Base-by-base conservation (phyloP, 169 alveolate species). In the Neospora caninum region DNA sequence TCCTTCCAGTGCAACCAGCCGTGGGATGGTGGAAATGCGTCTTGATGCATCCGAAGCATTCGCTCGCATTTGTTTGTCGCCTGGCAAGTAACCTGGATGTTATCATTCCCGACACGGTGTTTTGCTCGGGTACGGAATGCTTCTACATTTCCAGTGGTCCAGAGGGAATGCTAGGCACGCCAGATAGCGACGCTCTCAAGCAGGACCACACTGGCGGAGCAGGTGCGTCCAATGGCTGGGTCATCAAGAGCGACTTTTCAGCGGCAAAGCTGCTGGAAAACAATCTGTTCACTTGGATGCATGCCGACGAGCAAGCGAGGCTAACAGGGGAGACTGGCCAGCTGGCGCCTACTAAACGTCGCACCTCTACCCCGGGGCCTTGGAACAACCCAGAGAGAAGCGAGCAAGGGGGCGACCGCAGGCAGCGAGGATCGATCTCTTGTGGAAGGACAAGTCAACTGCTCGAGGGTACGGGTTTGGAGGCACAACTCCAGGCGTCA, bases 1-100 rank as follows among this genome's bases (percentile, higher is more conserved):
- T 80, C 20, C 80, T 93, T 53, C 93, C 95, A 25, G 95, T 83
- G 42, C 95, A 93, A 34, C 95, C 95, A 9, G 95, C 93, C 41
- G 69, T 84, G n/a, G 95, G 95, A 39, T 93, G 95, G 95, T 93
- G 95, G 95, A 93, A 93, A 69, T 70, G 88, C 42, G 89, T 93
- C 31, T 49, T 93, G n/a, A 82, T 80, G 27, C 31, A 31, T 49
- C 91, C 92, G 45, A 58, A 70, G 22, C 95, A 93, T 29, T 93
- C 93, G 31, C 89, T 91, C 2, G 67, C 82, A 10, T 87, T 88
- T 34, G 64, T 70, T 10, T 69, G 58, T 0, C 95, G 95, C 22
- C 29, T 93, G 93, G 89, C 89, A 80, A 42, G 67, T 29, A 70
- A 45, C 41, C 91, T 93, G 27, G 91, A 93, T 69, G 70, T 93